Evolutionary conservation across 2,329 filamentous ascomycete genomes (phyloP).

Genomic region (Penicillium sp.): DNA sequence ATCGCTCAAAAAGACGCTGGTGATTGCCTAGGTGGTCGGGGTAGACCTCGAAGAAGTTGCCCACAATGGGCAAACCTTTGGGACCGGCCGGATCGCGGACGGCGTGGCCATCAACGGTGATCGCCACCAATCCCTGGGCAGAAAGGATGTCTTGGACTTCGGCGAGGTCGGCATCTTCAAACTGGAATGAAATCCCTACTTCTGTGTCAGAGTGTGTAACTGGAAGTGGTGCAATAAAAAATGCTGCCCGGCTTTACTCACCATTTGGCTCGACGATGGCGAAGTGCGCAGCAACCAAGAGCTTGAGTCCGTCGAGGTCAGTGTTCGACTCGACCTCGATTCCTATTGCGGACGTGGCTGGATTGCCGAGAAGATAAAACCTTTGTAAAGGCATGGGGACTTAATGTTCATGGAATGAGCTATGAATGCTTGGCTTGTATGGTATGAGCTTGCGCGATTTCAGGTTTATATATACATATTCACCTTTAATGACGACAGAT

Average conservation of each 20-base stretch:
- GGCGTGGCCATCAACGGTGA: constrained; percentile 13
- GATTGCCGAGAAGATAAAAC: constrained; percentile 24
- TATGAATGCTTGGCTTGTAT: neutral
- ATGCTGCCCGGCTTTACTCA: neutral
- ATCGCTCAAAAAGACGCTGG: constrained; percentile 53
- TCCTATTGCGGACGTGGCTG: neutral
- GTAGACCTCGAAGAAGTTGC: constrained; percentile 56
- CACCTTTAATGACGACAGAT: neutral
- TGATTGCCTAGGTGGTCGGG: constrained; percentile 59
- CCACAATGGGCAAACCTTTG: constrained; percentile 39
- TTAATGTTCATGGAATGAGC: neutral
- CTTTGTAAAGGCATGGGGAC: constrained; percentile 16
- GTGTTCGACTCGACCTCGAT: constrained; percentile 2
- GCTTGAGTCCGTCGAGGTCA: constrained; percentile 4
- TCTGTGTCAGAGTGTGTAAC: neutral
- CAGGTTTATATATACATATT: neutral
- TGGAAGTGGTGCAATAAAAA: neutral
- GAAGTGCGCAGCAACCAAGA: constrained; percentile 11
- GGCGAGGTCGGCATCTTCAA: neutral
- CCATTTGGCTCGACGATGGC: constrained; percentile 11
- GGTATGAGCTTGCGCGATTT: neutral
- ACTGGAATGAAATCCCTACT: constrained; percentile 25
- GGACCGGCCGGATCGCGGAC: constrained; percentile 14
- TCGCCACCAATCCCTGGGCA: neutral
- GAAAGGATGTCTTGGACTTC: constrained; percentile 3